phyloP scores from a whole-genome alignment of 768 basidiomycete genomes.

The Tricholoma furcatifolium region DNA sequence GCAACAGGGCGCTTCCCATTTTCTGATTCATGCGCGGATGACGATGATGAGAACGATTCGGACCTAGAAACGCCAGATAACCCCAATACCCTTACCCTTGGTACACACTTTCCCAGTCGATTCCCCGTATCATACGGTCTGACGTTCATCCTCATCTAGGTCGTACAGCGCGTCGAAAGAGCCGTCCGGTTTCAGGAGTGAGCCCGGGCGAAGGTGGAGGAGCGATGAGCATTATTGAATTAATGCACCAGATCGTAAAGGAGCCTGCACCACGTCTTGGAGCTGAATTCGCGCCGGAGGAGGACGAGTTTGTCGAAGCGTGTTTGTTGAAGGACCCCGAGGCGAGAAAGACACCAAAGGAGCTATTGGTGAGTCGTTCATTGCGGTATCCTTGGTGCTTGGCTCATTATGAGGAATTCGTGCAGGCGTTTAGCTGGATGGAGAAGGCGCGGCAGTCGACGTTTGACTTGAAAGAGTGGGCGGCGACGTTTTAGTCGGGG shows the following conservation, averaged over 20 bases:
- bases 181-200: conserved; percentile 62
- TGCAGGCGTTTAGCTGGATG: conserved; percentile 73
- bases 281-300: conserved; percentile 62
- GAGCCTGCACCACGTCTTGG: conserved; percentile 91
- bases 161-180: conserved; percentile 64
- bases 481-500: conserved; percentile 54
- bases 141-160: not conserved
- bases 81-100: conserved; percentile 34
- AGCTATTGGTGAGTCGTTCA: conserved; percentile 59
- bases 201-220: conserved; percentile 87
- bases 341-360: conserved; percentile 77
- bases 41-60: conserved; percentile 49
- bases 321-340: conserved; percentile 91
- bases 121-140: too few relatives aligned
- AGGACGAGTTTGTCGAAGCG: conserved; percentile 83
- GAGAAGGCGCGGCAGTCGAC: conserved; percentile 51
- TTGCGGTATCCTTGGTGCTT: conserved; percentile 1
- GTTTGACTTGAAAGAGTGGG: conserved; percentile 77
- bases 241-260: conserved; percentile 97
- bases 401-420: not conserved
- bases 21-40: conserved; percentile 58
- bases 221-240: conserved; percentile 97
- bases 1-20: conserved; percentile 98
- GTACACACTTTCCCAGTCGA: not conserved
- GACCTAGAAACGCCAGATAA: conserved; percentile 73